Evolutionary conservation across 2,329 filamentous ascomycete species (phyloP), one percentile per base, ranked within the genome.

Genomic region (Ceratocystis cacaofunesta): DNA sequence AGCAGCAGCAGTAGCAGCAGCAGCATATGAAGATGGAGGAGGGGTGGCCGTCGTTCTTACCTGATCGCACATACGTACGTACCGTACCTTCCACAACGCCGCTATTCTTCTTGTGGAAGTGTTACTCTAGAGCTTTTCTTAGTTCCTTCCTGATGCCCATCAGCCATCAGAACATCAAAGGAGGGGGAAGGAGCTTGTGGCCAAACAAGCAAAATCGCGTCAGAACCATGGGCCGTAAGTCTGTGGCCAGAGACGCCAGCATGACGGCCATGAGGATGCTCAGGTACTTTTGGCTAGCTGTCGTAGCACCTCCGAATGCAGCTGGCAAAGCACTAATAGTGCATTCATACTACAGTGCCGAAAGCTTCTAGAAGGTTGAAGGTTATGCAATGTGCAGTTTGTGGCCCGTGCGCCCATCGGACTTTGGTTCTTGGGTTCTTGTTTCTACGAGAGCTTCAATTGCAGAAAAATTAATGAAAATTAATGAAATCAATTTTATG

Each of bases 281-380:
- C 55, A 58, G 32, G 8, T 28, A 58, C 30, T 58, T 58, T 32
- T 58, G 28, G 6, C 48, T 15, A 5, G 28, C 55, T 12, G 15
- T 4, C 19, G 17, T 58, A 30, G 55, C 28, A 36, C 55, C 28
- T 28, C 55, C 55, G 55, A 19, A 36, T n/a, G 28, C 55, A 36
- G 52, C 30, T 52, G 5, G 15, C 36, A 36, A 12, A 55, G 48
- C 50, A 55, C 32, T 17, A 58, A 41, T 58, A 58, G 55, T 58
- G 55, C 55, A 58, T 36, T 28, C 55, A 58, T 30, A 5, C 55
- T 58, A 41, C 50, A 44, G 32, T 57, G 52, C 62, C 62, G 62
- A 64, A 58, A 50, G 62, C 52, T 64, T 64, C 62, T 64, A 64
- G 62, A 64, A 64, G 52, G 36, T 57, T 19, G 62, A 30, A 57